Evolutionary conservation across 208 protist genomes (phyloP).

Genomic region (Acanthamoeba triangularis): DNA sequence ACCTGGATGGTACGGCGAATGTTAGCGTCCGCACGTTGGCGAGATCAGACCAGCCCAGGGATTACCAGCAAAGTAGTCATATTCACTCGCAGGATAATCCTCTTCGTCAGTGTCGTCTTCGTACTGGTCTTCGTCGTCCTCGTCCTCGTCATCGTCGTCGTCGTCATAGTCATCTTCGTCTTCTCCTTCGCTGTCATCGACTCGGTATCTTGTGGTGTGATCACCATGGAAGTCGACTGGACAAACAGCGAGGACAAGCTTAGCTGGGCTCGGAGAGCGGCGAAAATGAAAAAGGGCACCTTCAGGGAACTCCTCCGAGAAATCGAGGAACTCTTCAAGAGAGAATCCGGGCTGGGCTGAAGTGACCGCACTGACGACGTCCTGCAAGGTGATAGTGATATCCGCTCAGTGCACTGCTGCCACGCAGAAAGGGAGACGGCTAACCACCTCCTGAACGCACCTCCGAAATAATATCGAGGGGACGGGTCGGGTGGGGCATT

Average conservation of each 20-base stretch:
- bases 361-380: not conserved
- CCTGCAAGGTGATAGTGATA: not conserved
- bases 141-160: not conserved
- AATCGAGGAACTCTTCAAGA: not conserved
- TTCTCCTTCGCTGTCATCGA: not conserved
- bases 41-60: not conserved
- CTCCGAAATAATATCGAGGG: slow-evolving; percentile 28
- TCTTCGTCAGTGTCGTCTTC: not conserved
- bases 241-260: not conserved
- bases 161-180: not conserved
- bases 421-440: not conserved
- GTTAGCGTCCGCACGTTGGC: not conserved
- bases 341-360: not conserved
- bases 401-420: not conserved
- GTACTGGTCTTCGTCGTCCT: not conserved
- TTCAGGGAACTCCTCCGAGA: not conserved
- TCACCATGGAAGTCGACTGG: not conserved
- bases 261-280: too few relatives aligned
- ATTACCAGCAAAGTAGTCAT: not conserved
- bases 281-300: not conserved
- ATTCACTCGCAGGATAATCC: not conserved
- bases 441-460: too few relatives aligned
- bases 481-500: not conserved
- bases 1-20: not conserved
- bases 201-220: not conserved